These are phyloP conservation scores for Pestalotiopsis sp. DNA, from an alignment of 2,329 filamentous ascomycete species.

Conservation along the genomic window DNA sequence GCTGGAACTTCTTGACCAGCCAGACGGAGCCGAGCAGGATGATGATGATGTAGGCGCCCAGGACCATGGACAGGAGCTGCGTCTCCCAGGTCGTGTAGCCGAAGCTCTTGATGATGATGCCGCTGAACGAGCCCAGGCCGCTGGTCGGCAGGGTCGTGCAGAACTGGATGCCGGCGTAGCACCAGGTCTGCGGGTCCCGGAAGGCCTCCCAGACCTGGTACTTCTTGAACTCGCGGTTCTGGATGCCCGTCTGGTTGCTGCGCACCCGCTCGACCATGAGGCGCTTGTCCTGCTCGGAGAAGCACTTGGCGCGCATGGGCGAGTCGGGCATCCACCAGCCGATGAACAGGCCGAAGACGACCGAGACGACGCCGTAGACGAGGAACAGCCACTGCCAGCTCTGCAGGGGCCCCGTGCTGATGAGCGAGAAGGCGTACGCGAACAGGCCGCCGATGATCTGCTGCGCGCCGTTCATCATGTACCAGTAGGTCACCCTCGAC, in stretches of 20 bases:
- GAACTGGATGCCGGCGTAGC: conserved; percentile 67
- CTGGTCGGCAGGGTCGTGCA: conserved; percentile 75
- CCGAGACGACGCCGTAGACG: conserved; percentile 63
- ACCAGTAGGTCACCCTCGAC: conserved; percentile 70
- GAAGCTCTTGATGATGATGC: conserved; percentile 73
- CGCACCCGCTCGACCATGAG: conserved; percentile 65
- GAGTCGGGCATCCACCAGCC: conserved; percentile 68
- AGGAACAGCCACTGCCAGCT: conserved; percentile 74
- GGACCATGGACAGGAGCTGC: conserved; percentile 75
- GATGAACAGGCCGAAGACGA: conserved; percentile 68
- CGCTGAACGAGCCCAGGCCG: conserved; percentile 73
- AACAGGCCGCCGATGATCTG: conserved; percentile 74
- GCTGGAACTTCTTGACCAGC: conserved; percentile 69
- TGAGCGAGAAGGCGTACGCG: conserved; percentile 64
- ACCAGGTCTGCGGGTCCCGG: conserved; percentile 68
- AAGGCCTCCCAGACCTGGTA: conserved; percentile 55
- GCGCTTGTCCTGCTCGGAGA: conserved; percentile 66
- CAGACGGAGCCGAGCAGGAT: conserved; percentile 69
- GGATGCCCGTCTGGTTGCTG: conserved; percentile 63
- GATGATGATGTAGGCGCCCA: conserved; percentile 74
- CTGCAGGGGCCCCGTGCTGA: conserved; percentile 54
- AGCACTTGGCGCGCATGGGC: conserved; percentile 73
- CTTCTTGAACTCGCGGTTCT: conserved; percentile 54
- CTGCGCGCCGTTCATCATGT: conserved; percentile 77
- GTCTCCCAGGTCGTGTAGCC: conserved; percentile 69